Evolutionary conservation across 192 early-diverging fungal genomes (phyloP).

Genomic region (Spizellomyces punctatus): DNA sequence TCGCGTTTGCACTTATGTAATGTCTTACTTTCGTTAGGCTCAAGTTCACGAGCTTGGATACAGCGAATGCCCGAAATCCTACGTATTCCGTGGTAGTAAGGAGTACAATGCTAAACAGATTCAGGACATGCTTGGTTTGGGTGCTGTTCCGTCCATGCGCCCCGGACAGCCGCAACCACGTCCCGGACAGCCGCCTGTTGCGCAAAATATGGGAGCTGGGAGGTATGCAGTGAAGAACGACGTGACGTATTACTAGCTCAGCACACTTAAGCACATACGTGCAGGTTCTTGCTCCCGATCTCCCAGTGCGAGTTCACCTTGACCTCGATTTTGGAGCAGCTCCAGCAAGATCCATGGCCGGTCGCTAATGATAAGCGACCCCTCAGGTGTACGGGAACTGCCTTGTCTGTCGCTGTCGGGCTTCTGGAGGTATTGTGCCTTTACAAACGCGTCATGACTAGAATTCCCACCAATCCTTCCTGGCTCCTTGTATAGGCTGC

Average conservation of each 20-base stretch:
- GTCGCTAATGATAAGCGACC: constrained; percentile 87
- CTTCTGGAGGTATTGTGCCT: constrained; percentile 72
- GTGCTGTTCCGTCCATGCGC: constrained; percentile 39
- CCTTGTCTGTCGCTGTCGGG: constrained; percentile 88
- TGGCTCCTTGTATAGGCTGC: constrained; percentile 54
- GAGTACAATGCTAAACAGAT: constrained; percentile 95
- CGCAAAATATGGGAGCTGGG: constrained; percentile 47
- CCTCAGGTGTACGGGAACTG: constrained; percentile 92
- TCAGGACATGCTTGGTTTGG: constrained; percentile 95
- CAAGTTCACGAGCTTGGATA: constrained; percentile 98
- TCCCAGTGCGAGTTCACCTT: constrained; percentile 96
- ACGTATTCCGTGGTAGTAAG: constrained; percentile 96
- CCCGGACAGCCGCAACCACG: constrained; percentile 49
- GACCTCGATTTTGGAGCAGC: constrained; percentile 91
- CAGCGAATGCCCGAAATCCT: constrained; percentile 94
- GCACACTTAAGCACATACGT: too few species aligned
- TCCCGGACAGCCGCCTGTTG: constrained; percentile 30
- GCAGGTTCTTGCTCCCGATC: constrained; percentile 86
- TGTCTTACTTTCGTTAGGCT: constrained; percentile 41
- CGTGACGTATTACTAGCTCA: background rate
- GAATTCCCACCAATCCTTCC: background rate
- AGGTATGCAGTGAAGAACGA: constrained; percentile 40
- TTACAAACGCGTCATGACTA: background rate
- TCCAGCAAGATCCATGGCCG: constrained; percentile 98
- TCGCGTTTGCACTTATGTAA: background rate